These are phyloP conservation scores for Mortierella sp. DNA, from an alignment of 371 early-diverging fungal species.

Conservation along the genomic window DNA sequence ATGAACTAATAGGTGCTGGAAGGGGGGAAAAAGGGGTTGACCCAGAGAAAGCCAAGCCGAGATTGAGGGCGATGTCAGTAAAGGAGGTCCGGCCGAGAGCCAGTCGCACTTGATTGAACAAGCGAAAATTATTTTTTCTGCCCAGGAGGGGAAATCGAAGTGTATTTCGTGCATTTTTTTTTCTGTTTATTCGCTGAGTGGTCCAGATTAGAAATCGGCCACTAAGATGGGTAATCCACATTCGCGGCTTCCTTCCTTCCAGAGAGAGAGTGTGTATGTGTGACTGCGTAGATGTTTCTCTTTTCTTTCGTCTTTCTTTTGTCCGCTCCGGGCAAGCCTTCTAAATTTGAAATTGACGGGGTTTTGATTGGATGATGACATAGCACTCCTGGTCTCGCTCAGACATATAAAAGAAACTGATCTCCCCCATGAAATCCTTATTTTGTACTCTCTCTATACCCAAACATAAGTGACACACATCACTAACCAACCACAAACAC, in stretches of 20 bases:
- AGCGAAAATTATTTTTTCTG: background rate
- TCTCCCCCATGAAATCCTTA: background rate
- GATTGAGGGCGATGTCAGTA: background rate
- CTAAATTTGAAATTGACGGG: background rate
- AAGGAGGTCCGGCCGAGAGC: background rate
- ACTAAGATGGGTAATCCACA: background rate
- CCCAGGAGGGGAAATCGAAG: background rate
- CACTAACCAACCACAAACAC: conserved; percentile 2
- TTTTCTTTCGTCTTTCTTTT: background rate
- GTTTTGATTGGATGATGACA: conserved; percentile 7
- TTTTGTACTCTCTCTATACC: conserved; percentile 9
- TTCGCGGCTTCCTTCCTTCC: background rate
- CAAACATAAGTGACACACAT: background rate
- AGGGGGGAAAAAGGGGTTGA: background rate
- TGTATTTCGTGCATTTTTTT: background rate
- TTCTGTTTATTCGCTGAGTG: background rate
- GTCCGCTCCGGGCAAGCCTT: background rate
- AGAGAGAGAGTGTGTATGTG: background rate
- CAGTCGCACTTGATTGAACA: background rate
- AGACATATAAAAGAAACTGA: background rate
- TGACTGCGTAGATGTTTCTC: conserved; percentile 13
- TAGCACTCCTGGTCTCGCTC: background rate
- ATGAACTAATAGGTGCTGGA: background rate
- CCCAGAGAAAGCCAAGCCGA: conserved; percentile 2
- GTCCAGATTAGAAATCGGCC: background rate